phyloP scores from a whole-genome alignment of 257 asterid genomes.

The Paulownia fortunei region DNA sequence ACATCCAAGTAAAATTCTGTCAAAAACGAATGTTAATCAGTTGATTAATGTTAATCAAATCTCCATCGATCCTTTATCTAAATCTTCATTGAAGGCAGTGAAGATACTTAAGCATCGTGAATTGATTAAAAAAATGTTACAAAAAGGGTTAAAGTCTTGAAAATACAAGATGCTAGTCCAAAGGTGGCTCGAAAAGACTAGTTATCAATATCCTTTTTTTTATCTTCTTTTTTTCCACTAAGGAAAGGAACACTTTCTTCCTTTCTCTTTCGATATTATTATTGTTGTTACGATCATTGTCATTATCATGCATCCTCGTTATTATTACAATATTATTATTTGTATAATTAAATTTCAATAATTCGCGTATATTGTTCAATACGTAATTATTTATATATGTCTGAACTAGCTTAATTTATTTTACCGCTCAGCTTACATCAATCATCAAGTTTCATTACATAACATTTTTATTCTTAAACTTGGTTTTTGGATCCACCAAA shows the following conservation, averaged over 20 bases:
- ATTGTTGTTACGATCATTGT: not conserved
- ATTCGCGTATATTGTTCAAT: too few species aligned
- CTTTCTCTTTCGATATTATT: conserved; percentile 24
- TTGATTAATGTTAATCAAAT: conserved; percentile 20
- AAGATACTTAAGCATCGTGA: conserved; percentile 44
- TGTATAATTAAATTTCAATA: too few species aligned
- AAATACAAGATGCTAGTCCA: conserved; percentile 35
- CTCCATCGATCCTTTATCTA: conserved; percentile 18
- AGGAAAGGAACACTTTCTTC: conserved; percentile 24
- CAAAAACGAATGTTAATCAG: conserved; percentile 21
- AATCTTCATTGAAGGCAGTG: conserved; percentile 46
- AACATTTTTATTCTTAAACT: not conserved
- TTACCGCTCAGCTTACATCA: too few species aligned
- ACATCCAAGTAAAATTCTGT: conserved; percentile 26
- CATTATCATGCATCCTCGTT: too few species aligned
- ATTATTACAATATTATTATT: too few species aligned
- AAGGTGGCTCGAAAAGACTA: conserved; percentile 28
- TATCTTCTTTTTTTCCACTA: conserved; percentile 33
- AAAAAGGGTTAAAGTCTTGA: conserved; percentile 31
- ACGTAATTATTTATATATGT: too few species aligned
- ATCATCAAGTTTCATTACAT: too few species aligned
- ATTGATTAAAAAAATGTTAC: conserved; percentile 24
- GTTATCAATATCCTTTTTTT: conserved; percentile 35
- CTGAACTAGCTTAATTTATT: too few species aligned
- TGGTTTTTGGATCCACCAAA: conserved; percentile 37